These are phyloP conservation scores for Thelonectria discophora DNA, from an alignment of 2,329 filamentous ascomycete species.

Conservation along the genomic window DNA sequence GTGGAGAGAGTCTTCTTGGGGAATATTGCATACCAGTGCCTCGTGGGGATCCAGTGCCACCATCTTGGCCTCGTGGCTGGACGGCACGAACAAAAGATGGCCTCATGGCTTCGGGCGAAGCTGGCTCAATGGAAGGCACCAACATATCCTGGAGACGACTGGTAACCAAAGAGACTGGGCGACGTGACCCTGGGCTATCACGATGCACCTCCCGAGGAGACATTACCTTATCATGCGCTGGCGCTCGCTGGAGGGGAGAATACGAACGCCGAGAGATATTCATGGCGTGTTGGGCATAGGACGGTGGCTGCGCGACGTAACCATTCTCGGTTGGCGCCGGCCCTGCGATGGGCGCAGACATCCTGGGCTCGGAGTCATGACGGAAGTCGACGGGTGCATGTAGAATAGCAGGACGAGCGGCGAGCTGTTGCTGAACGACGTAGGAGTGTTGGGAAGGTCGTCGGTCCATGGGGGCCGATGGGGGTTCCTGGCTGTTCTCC, in stretches of 20 bases:
- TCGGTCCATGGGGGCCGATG: constrained; percentile 26
- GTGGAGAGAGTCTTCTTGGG: constrained; percentile 33
- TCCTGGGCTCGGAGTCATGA: constrained; percentile 32
- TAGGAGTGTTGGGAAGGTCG: constrained; percentile 15
- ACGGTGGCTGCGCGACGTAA: constrained; percentile 39
- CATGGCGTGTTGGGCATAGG: constrained; percentile 31
- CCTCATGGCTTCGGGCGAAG: constrained; percentile 48
- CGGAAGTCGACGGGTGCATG: constrained; percentile 31
- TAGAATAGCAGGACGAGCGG: constrained; percentile 19
- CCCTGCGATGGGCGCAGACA: constrained; percentile 30
- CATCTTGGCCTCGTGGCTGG: constrained; percentile 41
- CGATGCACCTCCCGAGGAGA: constrained; percentile 31
- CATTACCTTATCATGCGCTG: constrained; percentile 41
- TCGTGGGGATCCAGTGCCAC: constrained; percentile 33
- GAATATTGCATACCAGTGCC: constrained; percentile 34
- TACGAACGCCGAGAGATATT: constrained; percentile 29
- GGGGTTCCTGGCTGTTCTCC: constrained; percentile 20
- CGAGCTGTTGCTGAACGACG: constrained; percentile 19
- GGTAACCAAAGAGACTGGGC: constrained; percentile 26
- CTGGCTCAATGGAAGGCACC: constrained; percentile 57
- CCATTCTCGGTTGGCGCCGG: constrained; percentile 41
- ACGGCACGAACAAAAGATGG: constrained; percentile 48
- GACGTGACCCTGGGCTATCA: constrained; percentile 35
- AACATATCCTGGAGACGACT: constrained; percentile 52
- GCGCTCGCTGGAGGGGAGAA: constrained; percentile 31